Evolutionary conservation across 2,329 filamentous ascomycete species (phyloP).

Genomic region (Pseudohalonectria lignicola): DNA sequence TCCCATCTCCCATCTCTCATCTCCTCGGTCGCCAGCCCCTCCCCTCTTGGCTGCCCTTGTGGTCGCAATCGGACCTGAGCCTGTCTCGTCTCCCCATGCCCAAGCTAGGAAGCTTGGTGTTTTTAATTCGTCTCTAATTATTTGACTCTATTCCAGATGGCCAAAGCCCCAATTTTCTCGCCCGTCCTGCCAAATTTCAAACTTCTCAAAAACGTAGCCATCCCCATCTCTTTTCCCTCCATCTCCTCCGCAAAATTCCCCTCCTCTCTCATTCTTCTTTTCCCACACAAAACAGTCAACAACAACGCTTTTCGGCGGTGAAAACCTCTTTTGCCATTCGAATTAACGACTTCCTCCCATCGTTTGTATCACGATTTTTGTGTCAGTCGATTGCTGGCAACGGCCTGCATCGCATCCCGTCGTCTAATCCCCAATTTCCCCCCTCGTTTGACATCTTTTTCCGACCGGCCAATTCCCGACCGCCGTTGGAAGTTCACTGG

Average conservation of each 20-base stretch:
- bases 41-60: slow-evolving; percentile 11
- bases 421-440: slow-evolving; percentile 10
- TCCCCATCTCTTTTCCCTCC: slow-evolving; percentile 28
- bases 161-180: slow-evolving; percentile 8
- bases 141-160: slow-evolving; percentile 11
- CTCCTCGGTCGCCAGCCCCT: slow-evolving; percentile 1
- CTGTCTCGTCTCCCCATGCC: neutral
- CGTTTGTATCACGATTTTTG: slow-evolving; percentile 21
- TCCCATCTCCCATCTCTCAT: slow-evolving; percentile 6
- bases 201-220: slow-evolving; percentile 39
- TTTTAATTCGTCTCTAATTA: slow-evolving; percentile 19
- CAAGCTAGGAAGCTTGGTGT: slow-evolving; percentile 18
- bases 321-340: too few relatives aligned
- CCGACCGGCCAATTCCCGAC: neutral
- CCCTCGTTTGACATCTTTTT: slow-evolving; percentile 7
- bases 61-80: slow-evolving; percentile 10
- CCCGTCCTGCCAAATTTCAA: slow-evolving; percentile 12
- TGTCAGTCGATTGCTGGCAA: slow-evolving; percentile 21
- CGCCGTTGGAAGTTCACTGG: neutral
- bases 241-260: slow-evolving; percentile 18
- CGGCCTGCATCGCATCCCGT: slow-evolving; percentile 16
- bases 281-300: slow-evolving; percentile 25
- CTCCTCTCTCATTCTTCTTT: slow-evolving; percentile 17
- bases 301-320: slow-evolving; percentile 6
- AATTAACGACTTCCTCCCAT: slow-evolving; percentile 12